These are phyloP conservation scores for Monosiga brevicollis DNA, from an alignment of 78 protist genomes.

Conservation along the genomic window DNA sequence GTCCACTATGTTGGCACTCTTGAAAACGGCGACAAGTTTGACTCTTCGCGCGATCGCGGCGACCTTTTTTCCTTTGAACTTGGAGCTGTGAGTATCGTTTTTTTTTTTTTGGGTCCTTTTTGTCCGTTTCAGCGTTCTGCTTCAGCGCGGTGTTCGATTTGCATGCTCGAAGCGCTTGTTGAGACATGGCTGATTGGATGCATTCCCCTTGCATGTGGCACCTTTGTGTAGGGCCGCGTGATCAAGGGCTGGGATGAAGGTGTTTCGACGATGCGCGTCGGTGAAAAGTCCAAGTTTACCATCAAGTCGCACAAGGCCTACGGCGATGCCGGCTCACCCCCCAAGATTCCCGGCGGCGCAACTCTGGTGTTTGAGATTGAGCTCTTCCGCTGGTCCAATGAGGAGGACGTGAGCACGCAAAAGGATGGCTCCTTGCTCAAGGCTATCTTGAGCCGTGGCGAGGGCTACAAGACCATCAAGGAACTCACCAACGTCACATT, in stretches of 20 bases:
- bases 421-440: background rate
- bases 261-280: conserved; percentile 62
- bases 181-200: too few species aligned
- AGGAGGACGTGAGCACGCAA: background rate
- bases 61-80: conserved; percentile 46
- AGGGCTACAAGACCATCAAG: background rate
- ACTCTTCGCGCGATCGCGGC: conserved; percentile 58
- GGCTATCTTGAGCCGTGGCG: background rate
- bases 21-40: conserved; percentile 67
- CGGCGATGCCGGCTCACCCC: conserved; percentile 68
- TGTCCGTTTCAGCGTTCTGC: background rate
- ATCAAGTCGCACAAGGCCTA: conserved; percentile 62
- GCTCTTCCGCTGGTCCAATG: background rate
- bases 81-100: conserved; percentile 2
- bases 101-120: background rate
- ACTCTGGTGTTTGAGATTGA: conserved; percentile 61
- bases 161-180: too few species aligned
- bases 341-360: conserved; percentile 41
- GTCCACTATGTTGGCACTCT: conserved; percentile 78
- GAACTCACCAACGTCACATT: background rate
- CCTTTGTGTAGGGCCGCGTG: conserved; percentile 23
- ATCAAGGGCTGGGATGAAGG: conserved; percentile 89
- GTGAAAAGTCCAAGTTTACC: conserved; percentile 55
- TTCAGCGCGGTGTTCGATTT: too few species aligned
- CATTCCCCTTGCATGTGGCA: background rate